Percentiles rank a stretch among this genome's conserved stretches.
These are phyloP conservation scores for Alternaria angustiovoidea DNA, from an alignment of 2,329 filamentous ascomycete genomes.

Conservation along the genomic window DNA sequence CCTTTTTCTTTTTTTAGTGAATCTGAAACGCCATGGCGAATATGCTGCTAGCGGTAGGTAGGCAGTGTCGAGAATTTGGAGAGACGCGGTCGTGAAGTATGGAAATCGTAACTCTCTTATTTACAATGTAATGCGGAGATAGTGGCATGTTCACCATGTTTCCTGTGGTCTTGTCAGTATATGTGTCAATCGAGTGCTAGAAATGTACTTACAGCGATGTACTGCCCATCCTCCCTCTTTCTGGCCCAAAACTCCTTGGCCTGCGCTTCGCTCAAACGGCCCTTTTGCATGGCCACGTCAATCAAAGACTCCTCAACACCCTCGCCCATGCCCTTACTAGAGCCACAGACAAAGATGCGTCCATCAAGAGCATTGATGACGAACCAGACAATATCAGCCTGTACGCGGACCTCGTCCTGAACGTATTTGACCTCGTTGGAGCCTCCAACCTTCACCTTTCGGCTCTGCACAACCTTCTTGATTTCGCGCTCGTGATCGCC, in stretches of 20 bases:
- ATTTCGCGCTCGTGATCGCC: slow-evolving; percentile 66
- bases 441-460: slow-evolving; percentile 52
- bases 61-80: not conserved
- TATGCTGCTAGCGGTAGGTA: slow-evolving; percentile 14
- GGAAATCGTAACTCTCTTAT: slow-evolving; percentile 3
- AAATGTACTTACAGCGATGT: slow-evolving; percentile 74
- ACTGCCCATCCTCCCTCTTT: slow-evolving; percentile 93
- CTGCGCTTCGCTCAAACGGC: slow-evolving; percentile 81
- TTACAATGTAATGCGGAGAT: not conserved
- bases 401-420: slow-evolving; percentile 89
- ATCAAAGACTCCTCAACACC: slow-evolving; percentile 88
- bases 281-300: slow-evolving; percentile 92
- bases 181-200: not conserved
- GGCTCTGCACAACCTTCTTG: slow-evolving; percentile 62
- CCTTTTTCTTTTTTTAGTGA: slow-evolving; percentile 8
- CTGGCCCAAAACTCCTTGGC: slow-evolving; percentile 87
- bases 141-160: slow-evolving; percentile 9
- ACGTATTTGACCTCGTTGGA: slow-evolving; percentile 83
- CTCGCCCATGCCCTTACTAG: slow-evolving; percentile 95
- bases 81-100: slow-evolving; percentile 9
- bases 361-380: slow-evolving; percentile 97
- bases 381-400: slow-evolving; percentile 98
- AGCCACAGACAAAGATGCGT: slow-evolving; percentile 94
- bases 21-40: slow-evolving; percentile 18
- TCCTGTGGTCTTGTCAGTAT: slow-evolving; percentile 9